These are phyloP conservation scores for Heritiera fomes DNA, from an alignment of 345 rosid genomes.

Conservation along the genomic window DNA sequence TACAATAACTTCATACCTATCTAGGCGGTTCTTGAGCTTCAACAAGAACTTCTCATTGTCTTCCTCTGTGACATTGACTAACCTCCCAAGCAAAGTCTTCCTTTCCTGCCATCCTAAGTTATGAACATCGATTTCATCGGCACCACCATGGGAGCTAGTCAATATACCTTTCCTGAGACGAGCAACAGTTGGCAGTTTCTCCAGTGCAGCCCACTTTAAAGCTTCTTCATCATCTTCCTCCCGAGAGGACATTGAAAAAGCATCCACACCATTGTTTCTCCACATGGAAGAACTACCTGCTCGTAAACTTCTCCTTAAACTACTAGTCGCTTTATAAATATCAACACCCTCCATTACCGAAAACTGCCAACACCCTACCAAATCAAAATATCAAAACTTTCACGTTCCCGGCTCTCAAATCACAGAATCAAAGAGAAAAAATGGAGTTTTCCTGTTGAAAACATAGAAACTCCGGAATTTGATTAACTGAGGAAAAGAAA, in stretches of 20 bases:
- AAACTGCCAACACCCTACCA: background rate
- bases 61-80: constrained; percentile 37
- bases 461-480: background rate
- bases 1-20: constrained; percentile 18
- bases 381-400: background rate
- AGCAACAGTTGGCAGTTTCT: constrained; percentile 51
- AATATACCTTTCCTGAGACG: constrained; percentile 47
- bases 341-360: constrained; percentile 37
- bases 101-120: constrained; percentile 44
- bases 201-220: constrained; percentile 59
- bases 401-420: too few relatives aligned
- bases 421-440: background rate
- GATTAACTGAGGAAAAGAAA: background rate
- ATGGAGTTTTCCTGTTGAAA: background rate
- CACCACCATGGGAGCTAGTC: constrained; percentile 14
- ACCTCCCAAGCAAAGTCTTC: constrained; percentile 35
- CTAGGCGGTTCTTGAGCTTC: constrained; percentile 39
- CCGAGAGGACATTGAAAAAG: constrained; percentile 56
- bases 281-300: constrained; percentile 29
- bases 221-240: constrained; percentile 61
- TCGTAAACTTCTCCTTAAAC: constrained; percentile 34
- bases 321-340: constrained; percentile 41
- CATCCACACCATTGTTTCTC: constrained; percentile 42
- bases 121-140: constrained; percentile 37
- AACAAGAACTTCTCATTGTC: constrained; percentile 48